Evolutionary conservation across 192 early-diverging fungal species (phyloP).

Genomic region (Backusella australiensis): DNA sequence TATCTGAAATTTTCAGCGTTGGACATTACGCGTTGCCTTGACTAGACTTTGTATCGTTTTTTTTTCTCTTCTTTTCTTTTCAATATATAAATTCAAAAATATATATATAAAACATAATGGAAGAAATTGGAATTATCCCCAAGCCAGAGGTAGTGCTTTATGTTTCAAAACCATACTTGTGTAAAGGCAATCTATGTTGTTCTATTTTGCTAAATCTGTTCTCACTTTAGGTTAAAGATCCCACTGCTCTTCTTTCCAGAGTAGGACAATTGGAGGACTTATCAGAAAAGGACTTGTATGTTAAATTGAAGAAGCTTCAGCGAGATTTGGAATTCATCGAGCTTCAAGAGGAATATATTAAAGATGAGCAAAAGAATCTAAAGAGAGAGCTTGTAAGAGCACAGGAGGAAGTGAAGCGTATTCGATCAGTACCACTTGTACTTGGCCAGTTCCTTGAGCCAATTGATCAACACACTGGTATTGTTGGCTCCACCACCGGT

Average conservation of each 20-base stretch:
- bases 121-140: slow-evolving; percentile 14
- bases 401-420: slow-evolving; percentile 97
- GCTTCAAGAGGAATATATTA: slow-evolving; percentile 99
- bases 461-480: slow-evolving; percentile 95
- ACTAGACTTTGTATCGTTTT: not conserved
- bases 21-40: slow-evolving; percentile 1
- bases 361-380: slow-evolving; percentile 97
- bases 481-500: slow-evolving; percentile 91
- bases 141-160: slow-evolving; percentile 19
- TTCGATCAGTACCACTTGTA: slow-evolving; percentile 95
- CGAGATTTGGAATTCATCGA: slow-evolving; percentile 93
- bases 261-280: slow-evolving; percentile 52
- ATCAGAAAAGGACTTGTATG: slow-evolving; percentile 86
- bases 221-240: slow-evolving; percentile 18
- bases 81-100: not conserved
- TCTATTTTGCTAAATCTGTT: not conserved
- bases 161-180: not conserved
- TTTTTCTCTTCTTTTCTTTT: not conserved
- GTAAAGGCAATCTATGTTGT: not conserved
- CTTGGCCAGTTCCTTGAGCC: slow-evolving; percentile 99
- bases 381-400: slow-evolving; percentile 93
- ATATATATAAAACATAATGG: slow-evolving; percentile 4
- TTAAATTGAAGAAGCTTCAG: slow-evolving; percentile 91
- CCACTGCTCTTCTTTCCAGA: slow-evolving; percentile 5
- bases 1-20: not conserved